Conservation (phyloP, 768 basidiomycete species). For the Clitopilus hobsonii region DNA sequence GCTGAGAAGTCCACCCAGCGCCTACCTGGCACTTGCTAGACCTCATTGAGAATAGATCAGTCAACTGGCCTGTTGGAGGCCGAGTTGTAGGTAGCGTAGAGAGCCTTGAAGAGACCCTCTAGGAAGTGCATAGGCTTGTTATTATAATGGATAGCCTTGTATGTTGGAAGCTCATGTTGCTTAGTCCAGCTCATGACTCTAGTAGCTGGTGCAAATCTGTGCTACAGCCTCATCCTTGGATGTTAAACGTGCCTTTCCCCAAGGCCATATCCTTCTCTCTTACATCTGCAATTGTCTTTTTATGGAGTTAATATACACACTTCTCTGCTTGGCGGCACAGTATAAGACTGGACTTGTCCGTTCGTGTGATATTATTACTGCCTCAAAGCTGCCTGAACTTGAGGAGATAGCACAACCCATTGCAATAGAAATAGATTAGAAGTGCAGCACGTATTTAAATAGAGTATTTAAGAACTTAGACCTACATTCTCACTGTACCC, state of each 20-base stretch:
- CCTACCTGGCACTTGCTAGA: too few species aligned
- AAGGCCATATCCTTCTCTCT: constrained; percentile 18
- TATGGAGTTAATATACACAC: constrained; percentile 15
- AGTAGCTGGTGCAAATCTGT: too few species aligned
- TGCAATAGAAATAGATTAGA: not conserved
- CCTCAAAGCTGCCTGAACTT: not conserved
- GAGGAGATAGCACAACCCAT: not conserved
- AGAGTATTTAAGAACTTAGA: not conserved
- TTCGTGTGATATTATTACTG: not conserved
- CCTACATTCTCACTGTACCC: not conserved
- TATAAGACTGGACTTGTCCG: constrained; percentile 18
- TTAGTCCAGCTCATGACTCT: too few species aligned
- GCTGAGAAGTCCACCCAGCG: too few species aligned
- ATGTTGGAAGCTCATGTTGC: too few species aligned
- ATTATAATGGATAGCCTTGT: too few species aligned
- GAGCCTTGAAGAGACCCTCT: too few species aligned
- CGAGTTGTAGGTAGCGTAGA: too few species aligned
- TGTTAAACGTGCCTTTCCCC: constrained; percentile 22
- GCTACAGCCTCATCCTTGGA: constrained; percentile 24
- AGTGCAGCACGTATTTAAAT: not conserved
- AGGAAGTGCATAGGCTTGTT: too few species aligned
- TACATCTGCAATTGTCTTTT: constrained; percentile 20
- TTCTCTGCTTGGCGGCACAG: constrained; percentile 31
- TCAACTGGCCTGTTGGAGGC: too few species aligned
- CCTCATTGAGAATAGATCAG: too few species aligned